phyloP scores from a whole-genome alignment of 352 stramenopile species.

The Phytophthora uliginosa region DNA sequence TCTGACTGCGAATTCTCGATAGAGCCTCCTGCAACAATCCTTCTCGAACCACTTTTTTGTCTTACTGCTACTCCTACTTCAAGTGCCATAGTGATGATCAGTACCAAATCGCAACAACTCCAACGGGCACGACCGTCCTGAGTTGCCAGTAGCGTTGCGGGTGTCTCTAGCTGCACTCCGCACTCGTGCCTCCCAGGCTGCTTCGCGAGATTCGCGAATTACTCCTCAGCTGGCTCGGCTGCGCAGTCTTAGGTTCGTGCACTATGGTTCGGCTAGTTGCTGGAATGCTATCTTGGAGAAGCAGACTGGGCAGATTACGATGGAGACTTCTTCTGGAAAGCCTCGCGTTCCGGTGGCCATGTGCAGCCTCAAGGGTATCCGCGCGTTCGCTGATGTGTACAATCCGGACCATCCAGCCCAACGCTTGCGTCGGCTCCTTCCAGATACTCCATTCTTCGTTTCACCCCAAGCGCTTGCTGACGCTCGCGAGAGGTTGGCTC shows the following conservation, averaged over 20 bases:
- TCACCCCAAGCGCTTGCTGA: background rate
- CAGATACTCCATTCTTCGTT: background rate
- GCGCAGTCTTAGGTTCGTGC: background rate
- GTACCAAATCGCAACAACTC: too few species aligned
- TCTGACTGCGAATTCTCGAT: too few species aligned
- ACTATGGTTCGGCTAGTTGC: background rate
- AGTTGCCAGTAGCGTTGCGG: background rate
- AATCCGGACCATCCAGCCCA: background rate
- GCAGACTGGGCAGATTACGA: background rate
- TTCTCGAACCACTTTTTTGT: too few species aligned
- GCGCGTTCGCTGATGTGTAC: background rate
- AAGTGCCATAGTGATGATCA: too few species aligned
- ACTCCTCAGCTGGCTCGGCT: background rate
- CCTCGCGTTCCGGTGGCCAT: background rate
- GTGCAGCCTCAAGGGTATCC: background rate
- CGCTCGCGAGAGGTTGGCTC: background rate
- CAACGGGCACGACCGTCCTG: background rate
- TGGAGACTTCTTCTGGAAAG: too few species aligned
- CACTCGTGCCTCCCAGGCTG: background rate
- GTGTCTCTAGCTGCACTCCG: background rate
- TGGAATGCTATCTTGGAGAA: background rate
- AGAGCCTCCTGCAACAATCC: too few species aligned
- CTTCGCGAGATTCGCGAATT: background rate
- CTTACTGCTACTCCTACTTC: too few species aligned
- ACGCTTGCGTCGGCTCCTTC: background rate